Evolutionary conservation across 495 filamentous ascomycete species (phyloP), one percentile per base, ranked within the genome.

Genomic region (Hypoxylon crocopeplum): DNA sequence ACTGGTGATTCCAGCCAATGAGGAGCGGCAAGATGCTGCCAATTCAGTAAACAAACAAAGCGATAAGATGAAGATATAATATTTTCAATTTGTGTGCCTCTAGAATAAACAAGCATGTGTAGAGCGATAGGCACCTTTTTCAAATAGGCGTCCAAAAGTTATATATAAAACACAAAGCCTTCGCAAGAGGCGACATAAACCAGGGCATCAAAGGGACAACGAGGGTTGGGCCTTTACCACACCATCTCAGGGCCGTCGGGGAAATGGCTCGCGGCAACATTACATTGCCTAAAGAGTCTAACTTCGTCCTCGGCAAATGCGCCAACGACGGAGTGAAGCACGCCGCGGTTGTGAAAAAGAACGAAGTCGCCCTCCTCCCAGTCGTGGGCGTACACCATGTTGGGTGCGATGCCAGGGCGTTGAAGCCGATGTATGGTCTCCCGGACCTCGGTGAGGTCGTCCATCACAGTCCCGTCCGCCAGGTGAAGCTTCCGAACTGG

Each of bases 311-410:
- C 79, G 36, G 79, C 81, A 70, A 92, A 91, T 1, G 86, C 86
- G 1, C 88, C 88, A 0, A 90, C 88, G 30, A 91, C 87, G 3
- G 82, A 84, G 69, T 92, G 88, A 45, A 90, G 59, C 16, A 89
- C 79, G 1, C 87, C 88, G 7, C 86, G 82, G 66, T 90, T 90
- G 62, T 90, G 85, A 68, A 91, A 90, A 25, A 91, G 69, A 3
- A 90, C 88, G 46, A 89, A 70, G 60, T 89, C 87, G 6, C 88
- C 87, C 61, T 88, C 84, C 57, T 84, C 78, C 88, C 88, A 90
- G 59, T 90, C 88, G 69, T 90, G 86, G 8, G 86, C 70, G 70
- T 90, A 90, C 25, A 90, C 88, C 58, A 78, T 79, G 49, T 78
- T 69, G 1, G 88, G 87, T 15, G 79, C 82, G 53, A 90, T 90